Evolutionary conservation across 2,329 filamentous ascomycete species (phyloP).

Genomic region (Lasiodiplodia gonubiensis): DNA sequence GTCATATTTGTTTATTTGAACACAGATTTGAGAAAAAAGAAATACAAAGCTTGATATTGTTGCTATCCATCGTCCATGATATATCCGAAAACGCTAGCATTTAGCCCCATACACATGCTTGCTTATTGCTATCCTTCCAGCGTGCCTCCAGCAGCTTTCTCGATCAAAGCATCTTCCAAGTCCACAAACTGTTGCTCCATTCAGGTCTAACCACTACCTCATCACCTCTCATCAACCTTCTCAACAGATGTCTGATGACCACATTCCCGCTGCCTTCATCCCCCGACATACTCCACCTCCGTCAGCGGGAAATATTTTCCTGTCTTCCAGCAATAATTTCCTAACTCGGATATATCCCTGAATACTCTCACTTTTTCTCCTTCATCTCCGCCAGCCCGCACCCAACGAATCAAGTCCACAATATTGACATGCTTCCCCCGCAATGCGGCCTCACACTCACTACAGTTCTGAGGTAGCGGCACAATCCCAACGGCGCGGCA

Average conservation of each 20-base stretch:
- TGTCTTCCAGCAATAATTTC: background rate
- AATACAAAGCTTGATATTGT: too few species aligned
- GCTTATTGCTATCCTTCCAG: too few species aligned
- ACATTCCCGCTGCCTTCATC: background rate
- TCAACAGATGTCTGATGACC: background rate
- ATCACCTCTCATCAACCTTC: too few species aligned
- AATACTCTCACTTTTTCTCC: background rate
- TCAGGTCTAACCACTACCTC: too few species aligned
- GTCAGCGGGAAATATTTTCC: background rate
- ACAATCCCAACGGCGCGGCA: background rate
- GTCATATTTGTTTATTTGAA: too few species aligned
- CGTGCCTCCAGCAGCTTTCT: too few species aligned
- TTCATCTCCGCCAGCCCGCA: background rate
- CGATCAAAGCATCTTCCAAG: too few species aligned
- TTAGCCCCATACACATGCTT: too few species aligned
- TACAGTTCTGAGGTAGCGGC: background rate
- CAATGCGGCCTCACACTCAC: background rate
- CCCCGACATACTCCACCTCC: background rate
- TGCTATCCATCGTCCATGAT: too few species aligned
- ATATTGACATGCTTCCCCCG: background rate
- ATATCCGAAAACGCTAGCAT: too few species aligned
- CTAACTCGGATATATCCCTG: background rate
- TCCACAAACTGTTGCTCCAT: too few species aligned
- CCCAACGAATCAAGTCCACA: background rate
- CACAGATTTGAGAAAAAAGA: too few species aligned